phyloP scores from a whole-genome alignment of 768 basidiomycete genomes.

The Phlebiopsis flavidoalba region DNA sequence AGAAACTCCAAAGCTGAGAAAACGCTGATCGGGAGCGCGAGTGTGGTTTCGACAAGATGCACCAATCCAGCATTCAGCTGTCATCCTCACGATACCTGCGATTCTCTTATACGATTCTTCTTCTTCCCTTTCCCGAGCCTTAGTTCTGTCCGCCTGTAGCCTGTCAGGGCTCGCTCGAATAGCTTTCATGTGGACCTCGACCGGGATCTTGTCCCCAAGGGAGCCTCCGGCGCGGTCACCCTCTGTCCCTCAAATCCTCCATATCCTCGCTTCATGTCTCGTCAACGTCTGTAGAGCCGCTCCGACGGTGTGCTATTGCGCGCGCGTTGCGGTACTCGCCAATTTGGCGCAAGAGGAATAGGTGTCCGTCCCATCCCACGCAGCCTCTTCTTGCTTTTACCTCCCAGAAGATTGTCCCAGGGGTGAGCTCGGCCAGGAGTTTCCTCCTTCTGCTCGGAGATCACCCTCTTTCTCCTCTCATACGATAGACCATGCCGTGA shows the following conservation, averaged over 20 bases:
- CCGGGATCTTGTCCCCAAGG: conserved; percentile 53
- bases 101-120: conserved; percentile 21
- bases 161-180: conserved; percentile 59
- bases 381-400: conserved; percentile 47
- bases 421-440: conserved; percentile 53
- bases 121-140: conserved; percentile 44
- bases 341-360: conserved; percentile 49
- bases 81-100: conserved; percentile 13
- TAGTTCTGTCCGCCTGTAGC: conserved; percentile 51
- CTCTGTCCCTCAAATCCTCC: conserved; percentile 71
- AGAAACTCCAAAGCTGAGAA: no score
- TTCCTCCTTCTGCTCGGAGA: conserved; percentile 43
- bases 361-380: conserved; percentile 47
- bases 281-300: conserved; percentile 57
- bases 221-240: conserved; percentile 63
- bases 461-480: conserved; percentile 48
- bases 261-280: conserved; percentile 66
- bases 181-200: conserved; percentile 73
- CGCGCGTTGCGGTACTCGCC: conserved; percentile 50
- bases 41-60: no score
- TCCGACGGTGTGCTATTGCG: conserved; percentile 62
- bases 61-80: not conserved
- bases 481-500: conserved; percentile 54
- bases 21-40: no score
- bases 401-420: conserved; percentile 68